These are phyloP conservation scores for Mimosa bimucronata DNA, from an alignment of 306 rosid genomes.

Conservation along the genomic window DNA sequence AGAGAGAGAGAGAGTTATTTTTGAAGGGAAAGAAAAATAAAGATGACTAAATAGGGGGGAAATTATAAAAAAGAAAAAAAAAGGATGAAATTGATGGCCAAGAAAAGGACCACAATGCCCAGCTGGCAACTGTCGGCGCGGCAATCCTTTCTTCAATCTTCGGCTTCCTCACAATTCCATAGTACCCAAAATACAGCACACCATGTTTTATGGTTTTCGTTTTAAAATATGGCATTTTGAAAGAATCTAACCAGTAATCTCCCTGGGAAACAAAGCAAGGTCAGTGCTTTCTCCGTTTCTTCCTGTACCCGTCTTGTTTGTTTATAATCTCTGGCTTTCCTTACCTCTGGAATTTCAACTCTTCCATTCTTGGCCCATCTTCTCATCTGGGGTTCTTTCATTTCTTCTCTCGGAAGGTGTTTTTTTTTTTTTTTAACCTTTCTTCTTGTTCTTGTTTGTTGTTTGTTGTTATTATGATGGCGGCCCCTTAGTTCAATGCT, in stretches of 20 bases:
- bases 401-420: conserved; percentile 43
- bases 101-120: neutral
- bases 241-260: neutral
- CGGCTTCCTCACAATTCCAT: neutral
- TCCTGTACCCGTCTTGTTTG: conserved; percentile 38
- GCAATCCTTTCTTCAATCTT: neutral
- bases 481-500: neutral
- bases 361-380: conserved; percentile 31
- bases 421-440: conserved; percentile 1
- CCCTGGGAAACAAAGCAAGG: neutral
- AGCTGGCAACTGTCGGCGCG: conserved; percentile 29
- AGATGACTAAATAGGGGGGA: neutral
- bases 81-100: neutral
- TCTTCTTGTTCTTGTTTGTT: neutral
- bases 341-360: neutral
- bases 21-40: neutral
- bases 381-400: conserved; percentile 60
- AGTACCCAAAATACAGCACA: neutral
- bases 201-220: neutral
- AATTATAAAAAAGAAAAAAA: neutral
- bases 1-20: neutral
- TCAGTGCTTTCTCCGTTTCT: conserved; percentile 39
- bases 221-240: conserved; percentile 6
- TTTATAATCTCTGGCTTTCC: conserved; percentile 2
- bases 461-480: neutral